Base-by-base conservation (phyloP, 208 protist species). In the Leishmania tarentolae region DNA sequence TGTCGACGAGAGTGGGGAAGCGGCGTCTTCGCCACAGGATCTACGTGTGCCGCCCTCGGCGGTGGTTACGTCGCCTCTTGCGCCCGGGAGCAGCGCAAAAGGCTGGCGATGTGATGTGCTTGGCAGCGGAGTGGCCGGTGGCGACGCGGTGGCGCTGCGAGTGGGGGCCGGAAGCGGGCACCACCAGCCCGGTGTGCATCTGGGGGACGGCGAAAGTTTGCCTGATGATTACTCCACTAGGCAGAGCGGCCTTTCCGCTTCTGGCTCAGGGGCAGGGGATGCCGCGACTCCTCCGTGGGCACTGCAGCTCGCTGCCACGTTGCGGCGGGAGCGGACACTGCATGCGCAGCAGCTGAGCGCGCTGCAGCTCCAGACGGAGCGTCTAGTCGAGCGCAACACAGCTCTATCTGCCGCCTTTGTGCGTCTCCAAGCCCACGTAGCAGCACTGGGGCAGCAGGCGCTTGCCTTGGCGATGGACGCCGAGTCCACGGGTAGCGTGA, bases 281-380 rank as follows among this genome's bases (percentile, higher is more conserved):
- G 80, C 82, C 21, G 78, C 87, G 46, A 40, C 88, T 40, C 80
- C 90, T 50, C 84, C 86, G 73, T 94, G 90, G 90, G 86, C 87
- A 40, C 75, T 84, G 53, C 89, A 90, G 83, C 78, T 96, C 35
- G 89, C 92, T 4, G 80, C 86, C 19, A 88, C 84, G 47, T 73
- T 84, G 35, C 86, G 91, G 75, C 83, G 78, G 47, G 92, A 95
- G 78, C 86, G 91, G 5, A 70, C 87, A 28, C 76, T 86, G 59
- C 87, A 91, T 75, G 75, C 92, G 75, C 89, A 87, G 52, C 93
- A 97, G 83, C 31, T 95, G 46, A 84, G 91, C 68, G 91, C 85
- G 72, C 75, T 97, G 71, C 90, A 97, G 83, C 80, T 87, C 17
- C 90, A 95, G 83, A 90, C 93, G 81, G 88, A 91, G 90, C 86